A percentile compares a stretch with the other conserved stretches of the same genome.
These are phyloP conservation scores for Kodamaea laetipori DNA, from an alignment of 805 yeast genomes.

Conservation along the genomic window DNA sequence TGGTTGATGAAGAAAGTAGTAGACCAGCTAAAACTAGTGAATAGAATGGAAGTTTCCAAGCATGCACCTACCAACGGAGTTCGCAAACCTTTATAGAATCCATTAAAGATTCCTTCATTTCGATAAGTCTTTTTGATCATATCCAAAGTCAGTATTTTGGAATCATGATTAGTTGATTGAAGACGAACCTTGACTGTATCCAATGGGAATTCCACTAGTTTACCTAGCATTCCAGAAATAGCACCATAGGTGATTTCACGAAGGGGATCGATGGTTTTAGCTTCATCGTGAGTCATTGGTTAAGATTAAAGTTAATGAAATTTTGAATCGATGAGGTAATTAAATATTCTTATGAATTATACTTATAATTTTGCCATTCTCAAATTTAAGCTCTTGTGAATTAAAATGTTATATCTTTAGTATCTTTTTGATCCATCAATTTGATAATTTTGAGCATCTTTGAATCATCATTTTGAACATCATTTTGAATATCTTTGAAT, in stretches of 20 bases:
- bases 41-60: constrained; percentile 81
- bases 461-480: too few relatives aligned
- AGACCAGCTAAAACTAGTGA: constrained; percentile 57
- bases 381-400: too few relatives aligned
- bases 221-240: constrained; percentile 79
- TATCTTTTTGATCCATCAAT: too few relatives aligned
- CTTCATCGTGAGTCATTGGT: constrained; percentile 1
- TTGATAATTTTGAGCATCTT: too few relatives aligned
- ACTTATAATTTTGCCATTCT: too few relatives aligned
- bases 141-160: constrained; percentile 59
- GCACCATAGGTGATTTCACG: constrained; percentile 54
- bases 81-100: constrained; percentile 77
- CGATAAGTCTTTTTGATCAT: constrained; percentile 63
- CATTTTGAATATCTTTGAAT: too few relatives aligned
- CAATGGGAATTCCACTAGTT: constrained; percentile 85
- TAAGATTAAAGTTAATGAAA: constrained; percentile 10
- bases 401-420: too few relatives aligned
- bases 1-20: constrained; percentile 37
- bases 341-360: too few relatives aligned
- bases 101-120: constrained; percentile 68
- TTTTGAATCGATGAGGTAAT: background rate
- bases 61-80: constrained; percentile 90
- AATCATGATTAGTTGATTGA: constrained; percentile 49
- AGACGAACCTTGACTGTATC: constrained; percentile 90
- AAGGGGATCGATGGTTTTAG: constrained; percentile 17